Percentiles rank a stretch among this genome's conserved stretches.
phyloP scores from a whole-genome alignment of 805 yeast genomes.

The Nakazawaea populi region DNA sequence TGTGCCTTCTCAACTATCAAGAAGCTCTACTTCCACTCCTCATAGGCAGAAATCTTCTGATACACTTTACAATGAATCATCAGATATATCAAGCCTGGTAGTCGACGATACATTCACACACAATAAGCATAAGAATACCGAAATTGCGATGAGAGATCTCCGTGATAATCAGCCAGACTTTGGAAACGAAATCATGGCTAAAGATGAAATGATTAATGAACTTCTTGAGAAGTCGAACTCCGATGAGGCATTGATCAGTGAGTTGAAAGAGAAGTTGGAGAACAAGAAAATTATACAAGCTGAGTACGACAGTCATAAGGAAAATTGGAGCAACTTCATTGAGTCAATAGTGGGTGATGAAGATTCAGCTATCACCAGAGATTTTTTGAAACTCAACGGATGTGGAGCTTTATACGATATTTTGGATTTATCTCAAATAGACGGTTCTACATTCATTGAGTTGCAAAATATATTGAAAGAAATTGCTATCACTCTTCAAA shows the following conservation, averaged over 20 bases:
- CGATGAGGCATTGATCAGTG: neutral
- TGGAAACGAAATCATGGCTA: neutral
- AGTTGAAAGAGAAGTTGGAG: neutral
- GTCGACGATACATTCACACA: neutral
- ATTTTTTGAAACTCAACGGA: neutral
- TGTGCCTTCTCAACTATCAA: neutral
- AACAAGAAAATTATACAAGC: neutral
- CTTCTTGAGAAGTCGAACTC: neutral
- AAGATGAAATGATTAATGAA: neutral
- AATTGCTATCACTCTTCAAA: neutral
- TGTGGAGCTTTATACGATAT: neutral
- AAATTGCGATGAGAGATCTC: neutral
- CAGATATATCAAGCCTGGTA: neutral
- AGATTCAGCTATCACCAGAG: neutral
- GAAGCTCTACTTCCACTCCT: slow-evolving; percentile 3
- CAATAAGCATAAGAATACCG: neutral
- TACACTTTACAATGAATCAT: neutral
- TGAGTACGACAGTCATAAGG: neutral
- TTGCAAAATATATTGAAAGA: slow-evolving; percentile 7
- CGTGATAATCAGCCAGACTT: neutral
- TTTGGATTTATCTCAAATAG: neutral
- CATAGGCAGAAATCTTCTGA: neutral
- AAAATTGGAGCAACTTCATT: neutral
- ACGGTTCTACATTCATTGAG: slow-evolving; percentile 3
- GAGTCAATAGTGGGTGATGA: slow-evolving; percentile 5